A percentile compares a stretch with the other conserved stretches of the same genome.
These are phyloP conservation scores for Clarireedia hainanense DNA, from an alignment of 2,329 filamentous ascomycete species.

Conservation along the genomic window DNA sequence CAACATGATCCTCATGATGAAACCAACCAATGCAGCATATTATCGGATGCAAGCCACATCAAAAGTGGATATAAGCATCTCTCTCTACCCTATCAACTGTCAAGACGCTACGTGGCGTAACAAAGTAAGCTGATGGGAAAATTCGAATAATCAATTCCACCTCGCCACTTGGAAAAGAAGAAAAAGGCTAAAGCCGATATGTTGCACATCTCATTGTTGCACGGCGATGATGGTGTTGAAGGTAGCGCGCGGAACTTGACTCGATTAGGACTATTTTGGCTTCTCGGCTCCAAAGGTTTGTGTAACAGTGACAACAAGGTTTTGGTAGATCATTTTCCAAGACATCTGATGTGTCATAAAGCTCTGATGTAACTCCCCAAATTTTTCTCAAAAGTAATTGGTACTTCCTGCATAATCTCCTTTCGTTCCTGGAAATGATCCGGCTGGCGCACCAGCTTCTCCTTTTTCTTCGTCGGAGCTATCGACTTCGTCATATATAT, in stretches of 20 bases:
- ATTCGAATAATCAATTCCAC: not conserved
- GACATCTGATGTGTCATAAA: not conserved
- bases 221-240: not conserved
- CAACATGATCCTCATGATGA: no score
- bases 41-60: not conserved
- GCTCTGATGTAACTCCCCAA: not conserved
- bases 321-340: not conserved
- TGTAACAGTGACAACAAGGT: not conserved
- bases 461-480: conserved; percentile 35
- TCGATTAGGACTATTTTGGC: not conserved
- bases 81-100: no score
- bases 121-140: not conserved
- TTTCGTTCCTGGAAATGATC: conserved; percentile 43
- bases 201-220: conserved; percentile 10
- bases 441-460: conserved; percentile 30
- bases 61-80: not conserved
- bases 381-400: conserved; percentile 21
- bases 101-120: not conserved
- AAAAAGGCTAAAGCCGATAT: not conserved
- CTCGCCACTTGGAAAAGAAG: conserved; percentile 2
- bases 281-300: not conserved
- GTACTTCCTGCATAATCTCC: conserved; percentile 31
- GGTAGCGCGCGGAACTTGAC: not conserved
- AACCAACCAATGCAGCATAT: not conserved
- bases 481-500: conserved; percentile 34